phyloP scores from a whole-genome alignment of 352 stramenopile genomes.

The Poterioochromonas sp. region DNA sequence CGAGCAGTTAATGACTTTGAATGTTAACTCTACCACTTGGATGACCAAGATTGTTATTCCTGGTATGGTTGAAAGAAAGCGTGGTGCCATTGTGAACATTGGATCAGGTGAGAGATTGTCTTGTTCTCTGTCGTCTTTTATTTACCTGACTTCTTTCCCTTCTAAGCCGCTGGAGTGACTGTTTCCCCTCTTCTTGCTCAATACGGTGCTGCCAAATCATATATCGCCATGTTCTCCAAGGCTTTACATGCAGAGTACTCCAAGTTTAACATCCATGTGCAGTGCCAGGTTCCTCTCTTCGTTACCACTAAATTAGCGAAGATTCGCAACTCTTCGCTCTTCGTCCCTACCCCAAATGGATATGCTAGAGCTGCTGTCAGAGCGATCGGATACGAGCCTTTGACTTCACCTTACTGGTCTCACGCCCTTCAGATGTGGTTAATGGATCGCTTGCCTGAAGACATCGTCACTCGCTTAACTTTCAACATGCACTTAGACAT shows the following conservation, averaged over 20 bases:
- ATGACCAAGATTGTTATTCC: conserved; percentile 75
- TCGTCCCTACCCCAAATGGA: conserved; percentile 65
- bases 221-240: conserved; percentile 90
- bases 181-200: conserved; percentile 16
- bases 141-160: not conserved
- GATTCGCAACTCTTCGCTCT: conserved; percentile 84
- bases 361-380: conserved; percentile 69
- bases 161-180: conserved; percentile 74
- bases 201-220: conserved; percentile 86
- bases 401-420: conserved; percentile 84
- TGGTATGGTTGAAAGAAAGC: conserved; percentile 85
- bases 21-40: conserved; percentile 67
- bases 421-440: conserved; percentile 90
- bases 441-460: conserved; percentile 71
- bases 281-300: conserved; percentile 97
- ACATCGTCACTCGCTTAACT: conserved; percentile 59
- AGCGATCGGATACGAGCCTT: conserved; percentile 80
- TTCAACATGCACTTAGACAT: conserved; percentile 52
- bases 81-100: conserved; percentile 92
- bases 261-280: conserved; percentile 67
- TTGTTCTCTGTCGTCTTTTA: not conserved
- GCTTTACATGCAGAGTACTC: conserved; percentile 85
- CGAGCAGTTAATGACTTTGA: conserved; percentile 77
- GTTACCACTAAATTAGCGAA: conserved; percentile 97
- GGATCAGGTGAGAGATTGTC: conserved; percentile 55